Evolutionary conservation across 495 filamentous ascomycete species (phyloP).

Genomic region (Penicillium goetzii): DNA sequence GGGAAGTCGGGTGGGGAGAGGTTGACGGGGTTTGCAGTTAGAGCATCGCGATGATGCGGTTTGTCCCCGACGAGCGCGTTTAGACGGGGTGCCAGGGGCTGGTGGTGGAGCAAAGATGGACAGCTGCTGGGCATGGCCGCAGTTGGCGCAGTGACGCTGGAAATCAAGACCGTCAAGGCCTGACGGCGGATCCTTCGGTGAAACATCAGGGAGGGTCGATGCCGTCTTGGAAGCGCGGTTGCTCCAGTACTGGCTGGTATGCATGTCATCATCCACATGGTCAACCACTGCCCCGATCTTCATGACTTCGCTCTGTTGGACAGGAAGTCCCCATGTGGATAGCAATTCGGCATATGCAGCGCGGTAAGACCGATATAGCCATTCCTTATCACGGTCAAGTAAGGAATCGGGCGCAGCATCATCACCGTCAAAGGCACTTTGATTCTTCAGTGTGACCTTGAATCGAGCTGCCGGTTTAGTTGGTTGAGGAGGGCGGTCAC

Average conservation of each 20-base stretch:
- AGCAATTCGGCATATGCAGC: constrained; percentile 81
- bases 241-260: constrained; percentile 30
- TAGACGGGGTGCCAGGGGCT: constrained; percentile 28
- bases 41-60: constrained; percentile 31
- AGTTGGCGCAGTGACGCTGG: constrained; percentile 50
- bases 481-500: constrained; percentile 37
- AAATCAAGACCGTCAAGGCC: constrained; percentile 42
- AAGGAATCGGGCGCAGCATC: constrained; percentile 68
- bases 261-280: constrained; percentile 21
- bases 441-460: constrained; percentile 71
- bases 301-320: constrained; percentile 76
- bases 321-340: constrained; percentile 77
- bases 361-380: constrained; percentile 71
- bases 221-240: constrained; percentile 28
- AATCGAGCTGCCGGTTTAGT: constrained; percentile 48
- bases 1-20: constrained; percentile 42
- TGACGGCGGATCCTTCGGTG: neutral
- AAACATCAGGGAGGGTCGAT: constrained; percentile 30
- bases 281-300: constrained; percentile 61
- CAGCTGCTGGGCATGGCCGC: constrained; percentile 44
- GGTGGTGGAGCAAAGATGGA: constrained; percentile 44
- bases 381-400: constrained; percentile 63
- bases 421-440: constrained; percentile 76
- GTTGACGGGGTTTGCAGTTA: constrained; percentile 46
- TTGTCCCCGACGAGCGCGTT: constrained; percentile 22